A percentile compares a stretch with the other conserved stretches of the same genome.
Conservation (phyloP, 176 grass and related monocot genomes). For the Carex cristatella region DNA sequence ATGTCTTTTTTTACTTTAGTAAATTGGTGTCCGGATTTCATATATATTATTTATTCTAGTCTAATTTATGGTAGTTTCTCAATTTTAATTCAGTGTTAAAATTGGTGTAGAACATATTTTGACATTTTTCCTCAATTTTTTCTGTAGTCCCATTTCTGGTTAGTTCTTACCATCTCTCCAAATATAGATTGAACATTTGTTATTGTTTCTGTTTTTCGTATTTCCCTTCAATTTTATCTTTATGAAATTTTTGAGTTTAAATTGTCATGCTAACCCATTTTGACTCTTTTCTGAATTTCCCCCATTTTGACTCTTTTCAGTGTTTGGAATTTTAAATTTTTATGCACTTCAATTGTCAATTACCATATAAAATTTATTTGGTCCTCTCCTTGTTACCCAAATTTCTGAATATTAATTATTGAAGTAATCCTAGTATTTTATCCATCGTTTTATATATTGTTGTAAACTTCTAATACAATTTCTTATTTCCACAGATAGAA, state of each 20-base stretch:
- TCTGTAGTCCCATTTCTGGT: not conserved
- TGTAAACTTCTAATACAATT: not conserved
- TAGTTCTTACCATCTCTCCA: not conserved
- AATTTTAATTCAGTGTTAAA: not conserved
- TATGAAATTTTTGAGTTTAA: not conserved
- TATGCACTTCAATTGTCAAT: not conserved
- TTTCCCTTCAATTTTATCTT: not conserved
- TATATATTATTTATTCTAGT: not conserved
- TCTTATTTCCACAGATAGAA: slow-evolving; percentile 50
- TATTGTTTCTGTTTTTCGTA: not conserved
- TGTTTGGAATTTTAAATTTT: not conserved
- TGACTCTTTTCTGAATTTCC: not conserved
- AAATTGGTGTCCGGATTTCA: not conserved
- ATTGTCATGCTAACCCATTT: not conserved
- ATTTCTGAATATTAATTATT: not conserved
- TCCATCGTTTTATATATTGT: not conserved
- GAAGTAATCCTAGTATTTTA: not conserved
- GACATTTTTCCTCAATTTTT: not conserved
- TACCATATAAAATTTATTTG: not conserved
- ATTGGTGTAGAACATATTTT: not conserved
- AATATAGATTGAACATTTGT: not conserved
- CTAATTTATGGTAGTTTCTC: not conserved
- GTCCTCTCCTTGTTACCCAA: not conserved
- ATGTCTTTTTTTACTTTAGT: not conserved
- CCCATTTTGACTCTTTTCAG: not conserved